Conservation (phyloP, 208 protist species). For the Wallacemonas sp. region DNA sequence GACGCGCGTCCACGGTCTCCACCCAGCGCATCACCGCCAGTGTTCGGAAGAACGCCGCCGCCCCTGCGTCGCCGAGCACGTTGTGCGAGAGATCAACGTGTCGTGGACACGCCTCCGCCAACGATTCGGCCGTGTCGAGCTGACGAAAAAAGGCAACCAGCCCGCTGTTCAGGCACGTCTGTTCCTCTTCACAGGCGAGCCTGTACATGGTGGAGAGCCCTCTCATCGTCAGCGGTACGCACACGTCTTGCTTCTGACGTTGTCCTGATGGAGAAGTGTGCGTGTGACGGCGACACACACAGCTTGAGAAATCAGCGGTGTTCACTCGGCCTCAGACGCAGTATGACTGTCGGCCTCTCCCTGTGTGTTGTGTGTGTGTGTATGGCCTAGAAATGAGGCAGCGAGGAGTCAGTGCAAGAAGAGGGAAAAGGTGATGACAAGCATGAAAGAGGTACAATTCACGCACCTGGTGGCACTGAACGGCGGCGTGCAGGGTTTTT, state of each 20-base stretch:
- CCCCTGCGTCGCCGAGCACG: constrained; percentile 68
- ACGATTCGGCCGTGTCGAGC: constrained; percentile 32
- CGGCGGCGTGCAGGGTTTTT: no score
- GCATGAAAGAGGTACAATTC: background rate
- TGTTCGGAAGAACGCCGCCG: constrained; percentile 58
- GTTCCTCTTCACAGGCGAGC: constrained; percentile 61
- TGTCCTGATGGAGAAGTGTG: no score
- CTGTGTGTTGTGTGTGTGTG: background rate
- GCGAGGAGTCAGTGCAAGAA: no score
- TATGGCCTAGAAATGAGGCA: no score
- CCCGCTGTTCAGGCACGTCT: constrained; percentile 50
- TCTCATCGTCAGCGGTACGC: no score
- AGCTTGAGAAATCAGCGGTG: no score
- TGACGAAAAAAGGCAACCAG: constrained; percentile 48
- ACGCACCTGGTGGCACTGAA: no score
- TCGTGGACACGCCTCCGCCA: constrained; percentile 2
- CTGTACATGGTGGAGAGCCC: constrained; percentile 61
- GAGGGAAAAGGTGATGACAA: background rate
- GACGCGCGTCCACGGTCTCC: constrained; percentile 35
- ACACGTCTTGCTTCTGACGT: no score
- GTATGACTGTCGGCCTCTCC: background rate
- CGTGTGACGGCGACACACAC: no score
- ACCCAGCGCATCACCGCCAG: constrained; percentile 71
- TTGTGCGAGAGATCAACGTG: constrained; percentile 45
- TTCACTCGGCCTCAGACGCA: no score